Evolutionary conservation across 108 stramenopile species (phyloP).

Genomic region (Skeletonema menzelii): DNA sequence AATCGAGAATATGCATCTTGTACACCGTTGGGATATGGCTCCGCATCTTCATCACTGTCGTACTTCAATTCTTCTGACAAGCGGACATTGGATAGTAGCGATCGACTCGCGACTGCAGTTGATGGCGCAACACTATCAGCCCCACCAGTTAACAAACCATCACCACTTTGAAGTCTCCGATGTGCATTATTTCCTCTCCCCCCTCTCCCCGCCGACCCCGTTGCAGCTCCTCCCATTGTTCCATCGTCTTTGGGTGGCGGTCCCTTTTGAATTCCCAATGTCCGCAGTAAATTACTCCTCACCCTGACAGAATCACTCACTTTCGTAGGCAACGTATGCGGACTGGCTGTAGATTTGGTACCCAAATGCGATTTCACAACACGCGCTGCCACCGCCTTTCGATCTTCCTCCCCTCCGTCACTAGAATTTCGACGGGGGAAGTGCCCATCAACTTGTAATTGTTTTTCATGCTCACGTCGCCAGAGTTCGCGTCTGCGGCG

Average conservation of each 20-base stretch:
- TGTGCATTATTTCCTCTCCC: background rate
- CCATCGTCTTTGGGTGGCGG: background rate
- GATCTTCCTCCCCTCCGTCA: background rate
- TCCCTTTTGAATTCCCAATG: slow-evolving; percentile 39
- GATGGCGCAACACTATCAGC: slow-evolving; percentile 2
- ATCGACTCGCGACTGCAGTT: slow-evolving; percentile 16
- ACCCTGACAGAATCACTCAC: slow-evolving; percentile 37
- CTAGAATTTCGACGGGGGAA: slow-evolving; percentile 30
- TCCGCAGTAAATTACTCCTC: slow-evolving; percentile 37
- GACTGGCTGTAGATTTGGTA: slow-evolving; percentile 41
- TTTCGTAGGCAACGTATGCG: slow-evolving; percentile 33
- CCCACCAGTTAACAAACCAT: slow-evolving; percentile 4
- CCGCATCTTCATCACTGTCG: slow-evolving; percentile 38
- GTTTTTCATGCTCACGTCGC: slow-evolving; percentile 35
- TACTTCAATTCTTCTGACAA: slow-evolving; percentile 40
- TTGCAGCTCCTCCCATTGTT: background rate
- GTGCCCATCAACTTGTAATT: slow-evolving; percentile 34
- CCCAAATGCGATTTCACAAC: slow-evolving; percentile 36
- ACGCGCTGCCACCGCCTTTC: slow-evolving; percentile 19
- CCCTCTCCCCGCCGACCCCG: background rate
- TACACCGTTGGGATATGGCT: slow-evolving; percentile 9
- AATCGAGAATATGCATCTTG: slow-evolving; percentile 17
- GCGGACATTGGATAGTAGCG: slow-evolving; percentile 34
- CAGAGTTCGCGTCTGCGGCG: slow-evolving; percentile 29
- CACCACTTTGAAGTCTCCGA: slow-evolving; percentile 22